Base-by-base conservation (phyloP, 441 rosid species). In the Bruguiera hainesii region DNA sequence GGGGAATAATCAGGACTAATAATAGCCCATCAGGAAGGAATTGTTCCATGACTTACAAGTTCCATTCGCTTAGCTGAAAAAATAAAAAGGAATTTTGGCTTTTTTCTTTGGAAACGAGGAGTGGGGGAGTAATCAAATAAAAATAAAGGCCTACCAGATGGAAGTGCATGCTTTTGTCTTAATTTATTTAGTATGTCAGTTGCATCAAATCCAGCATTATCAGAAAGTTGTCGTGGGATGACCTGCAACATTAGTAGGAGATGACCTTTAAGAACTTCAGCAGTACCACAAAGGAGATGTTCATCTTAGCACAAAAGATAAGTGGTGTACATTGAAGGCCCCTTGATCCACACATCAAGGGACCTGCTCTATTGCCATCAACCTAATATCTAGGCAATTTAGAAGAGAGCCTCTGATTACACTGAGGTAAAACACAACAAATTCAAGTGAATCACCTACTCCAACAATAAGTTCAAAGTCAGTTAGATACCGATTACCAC, bases 201-300 rank as follows among this genome's bases (percentile, higher is more conserved):
- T 35, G 98, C 96, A 82, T 93, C 99, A 83, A 90, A 96, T 69
- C 98, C 99, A 73, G 98, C 99, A 85, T 96, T 96, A 80, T 93
- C 98, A 76, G 98, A 96, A 58, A 96, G 86, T 69, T 96, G 98
- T 37, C 96, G 78, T 58, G 99, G 98, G 73, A 96, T 96, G 65
- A 96, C 90, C 99, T 96, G 84, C 66, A 83, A 39, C 15, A 37
- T 37, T 37, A 42, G 16, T 42, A 3, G 4, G 15, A 42, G 15
- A 42, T 42, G 3, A 42, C 18, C 48, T 42, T 42, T 42, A 11
- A 13, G 18, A 13, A 42, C 48, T 42, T 13, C 18, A 13, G 48
- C 16, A 42, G 3, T 42, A 42, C 48, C 15, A 42, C 48, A 42
- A 13, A 42, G 48, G 48, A 13, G 18, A 4, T 0, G 16, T 3